Conservation (phyloP, 2,329 filamentous ascomycete genomes). For the Penicillium sp. region DNA sequence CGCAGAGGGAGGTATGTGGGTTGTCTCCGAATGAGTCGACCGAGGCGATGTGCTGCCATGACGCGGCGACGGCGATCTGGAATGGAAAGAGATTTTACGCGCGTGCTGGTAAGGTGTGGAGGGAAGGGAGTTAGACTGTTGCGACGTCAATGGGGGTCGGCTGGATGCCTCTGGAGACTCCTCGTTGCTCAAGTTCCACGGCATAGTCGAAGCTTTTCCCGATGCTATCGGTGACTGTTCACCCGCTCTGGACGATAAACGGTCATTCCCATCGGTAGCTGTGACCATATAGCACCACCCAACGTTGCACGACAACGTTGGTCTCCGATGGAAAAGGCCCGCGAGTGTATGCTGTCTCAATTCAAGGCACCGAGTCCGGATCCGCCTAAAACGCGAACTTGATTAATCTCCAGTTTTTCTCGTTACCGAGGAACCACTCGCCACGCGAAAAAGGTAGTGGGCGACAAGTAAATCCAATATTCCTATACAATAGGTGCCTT, state of each 20-base stretch:
- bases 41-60: conserved; percentile 81
- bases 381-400: conserved; percentile 14
- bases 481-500: conserved; percentile 2
- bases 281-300: conserved; percentile 47
- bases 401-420: conserved; percentile 17
- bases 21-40: conserved; percentile 88
- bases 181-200: conserved; percentile 44
- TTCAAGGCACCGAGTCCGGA: conserved; percentile 13
- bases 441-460: conserved; percentile 8
- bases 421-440: conserved; percentile 8
- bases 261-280: conserved; percentile 49
- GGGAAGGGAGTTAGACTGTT: conserved; percentile 86
- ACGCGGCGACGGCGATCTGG: conserved; percentile 79
- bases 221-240: conserved; percentile 49
- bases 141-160: conserved; percentile 59
- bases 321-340: conserved; percentile 25
- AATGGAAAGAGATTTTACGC: conserved; percentile 79
- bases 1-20: conserved; percentile 71
- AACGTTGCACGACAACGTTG: conserved; percentile 38
- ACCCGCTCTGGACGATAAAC: conserved; percentile 44
- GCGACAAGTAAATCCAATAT: neutral
- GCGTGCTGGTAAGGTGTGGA: conserved; percentile 91
- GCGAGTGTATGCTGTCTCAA: conserved; percentile 9
- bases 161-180: conserved; percentile 42
- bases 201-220: conserved; percentile 46